Evolutionary conservation across 2,329 filamentous ascomycete genomes (phyloP), one percentile per base, ranked within the genome.

Genomic region (Paraphaeosphaeria sporulosa): DNA sequence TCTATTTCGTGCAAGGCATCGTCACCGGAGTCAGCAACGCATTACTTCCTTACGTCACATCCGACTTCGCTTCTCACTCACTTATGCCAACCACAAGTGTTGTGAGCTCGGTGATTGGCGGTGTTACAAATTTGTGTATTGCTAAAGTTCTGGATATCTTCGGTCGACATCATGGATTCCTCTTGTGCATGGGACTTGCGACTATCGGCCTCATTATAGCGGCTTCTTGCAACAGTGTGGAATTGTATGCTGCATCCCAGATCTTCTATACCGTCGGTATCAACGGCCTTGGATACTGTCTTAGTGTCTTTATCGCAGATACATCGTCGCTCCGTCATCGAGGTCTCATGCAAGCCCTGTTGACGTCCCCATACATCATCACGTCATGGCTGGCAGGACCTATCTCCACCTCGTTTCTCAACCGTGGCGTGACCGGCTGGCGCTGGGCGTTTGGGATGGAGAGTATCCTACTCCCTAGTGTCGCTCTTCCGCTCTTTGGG

Each of bases 371-470:
- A 0, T 62, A 59, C n/a, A 50, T 72, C 1, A 64, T 69, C 25
- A 73, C 68, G 0, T 34, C 44, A 13, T 73, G 69, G 64, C 19
- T 70, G 1, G 63, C 44, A 8, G 68, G 68, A 1, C 68, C 71
- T 1, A 42, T 71, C 0, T 59, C 71, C 0, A 19, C 54, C 4
- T n/a, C 21, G 0, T 81, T 80, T 2, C 83, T 89, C 56, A 27
- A 52, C 1, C 7, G 7, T 9, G 10, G 10, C 30, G 74, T 81
- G 0, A 78, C 83, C 2, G 79, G 83, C 1, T 91, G 86, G 85
- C 82, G 87, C 36, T 92, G 89, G 89, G 87, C 82, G 1, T 91
- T 87, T 69, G 89, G 87, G 21, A 82, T 83, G 67, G 90, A 89
- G 72, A 80, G 84, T 38, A 87, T 91, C 60, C 80, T 91, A 58